Base-by-base conservation (phyloP, 2,329 filamentous ascomycete species). In the Raffaelea albimanens region DNA sequence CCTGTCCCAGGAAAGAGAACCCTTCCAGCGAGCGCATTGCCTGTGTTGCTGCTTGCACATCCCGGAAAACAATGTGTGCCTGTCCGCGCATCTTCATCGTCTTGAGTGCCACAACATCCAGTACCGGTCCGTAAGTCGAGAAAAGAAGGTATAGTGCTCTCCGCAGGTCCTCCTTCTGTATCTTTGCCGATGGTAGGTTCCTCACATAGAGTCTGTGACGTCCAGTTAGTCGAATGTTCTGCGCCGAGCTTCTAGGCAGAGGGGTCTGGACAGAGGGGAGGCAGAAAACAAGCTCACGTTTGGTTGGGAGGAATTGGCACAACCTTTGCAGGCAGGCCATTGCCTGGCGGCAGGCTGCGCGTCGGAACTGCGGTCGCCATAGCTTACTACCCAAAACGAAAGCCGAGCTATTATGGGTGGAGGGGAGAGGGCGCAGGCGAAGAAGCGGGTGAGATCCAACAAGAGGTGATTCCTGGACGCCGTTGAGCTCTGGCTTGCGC, bases 71-170 rank as follows among this genome's bases (percentile, higher is more conserved):
- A 51, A 98, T 72, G 60, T 97, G 93, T 52, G 93, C 93, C 67
- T 98, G 93, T 3, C 93, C 93, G 44, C 93, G 84, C 90, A 97
- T 96, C 68, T 88, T 88, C 63, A 75, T 75, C 1, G 87, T 95
- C 69, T 89, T 94, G 57, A 96, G 73, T 25, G 87, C 87, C 43
- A 96, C 85, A 19, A 98, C 80, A 62, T 98, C 93, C 50, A 98
- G 78, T 16, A 98, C 85, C 1, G 88, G 82, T 38, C 93, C 93
- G 62, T 95, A 95, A 14, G 89, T 95, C 11, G 89, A 88, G 65
- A 97, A 97, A 13, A 97, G 77, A 65, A 89, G 86, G 69, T 98
- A 98, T 25, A 98, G 76, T 5, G 85, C 84, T 41, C 87, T 84
- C 59, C 89, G 83, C 39, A 98, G 69, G 63, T 97, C 90, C 52